Conservation (phyloP, 1,284 basidiomycete genomes). For the Boletus mariae region DNA sequence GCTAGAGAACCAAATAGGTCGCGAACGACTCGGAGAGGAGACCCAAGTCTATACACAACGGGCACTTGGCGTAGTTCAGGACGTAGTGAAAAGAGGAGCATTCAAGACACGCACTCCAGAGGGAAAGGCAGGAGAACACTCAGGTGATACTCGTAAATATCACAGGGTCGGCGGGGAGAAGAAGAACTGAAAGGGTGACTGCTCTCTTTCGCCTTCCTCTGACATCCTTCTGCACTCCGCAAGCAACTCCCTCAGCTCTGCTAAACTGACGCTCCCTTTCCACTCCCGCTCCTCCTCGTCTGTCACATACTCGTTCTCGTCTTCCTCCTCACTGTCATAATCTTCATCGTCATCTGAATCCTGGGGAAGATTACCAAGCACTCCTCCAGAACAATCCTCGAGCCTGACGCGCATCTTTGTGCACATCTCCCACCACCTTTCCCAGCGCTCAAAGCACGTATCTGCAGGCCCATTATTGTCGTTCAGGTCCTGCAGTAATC, state of each 20-base stretch:
- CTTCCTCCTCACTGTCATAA: slow-evolving; percentile 32
- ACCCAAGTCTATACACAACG: slow-evolving; percentile 37
- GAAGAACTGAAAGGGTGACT: slow-evolving; percentile 27
- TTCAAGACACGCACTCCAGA: slow-evolving; percentile 72
- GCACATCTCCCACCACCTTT: slow-evolving; percentile 61
- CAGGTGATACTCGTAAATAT: neutral
- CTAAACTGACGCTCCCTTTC: slow-evolving; percentile 29
- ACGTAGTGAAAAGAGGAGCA: slow-evolving; percentile 51
- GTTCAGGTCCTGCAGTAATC: slow-evolving; percentile 56
- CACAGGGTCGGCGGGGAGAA: slow-evolving; percentile 12
- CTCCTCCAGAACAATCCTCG: slow-evolving; percentile 65
- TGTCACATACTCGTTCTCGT: slow-evolving; percentile 29
- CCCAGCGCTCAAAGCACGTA: slow-evolving; percentile 58
- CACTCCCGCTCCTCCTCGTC: slow-evolving; percentile 34
- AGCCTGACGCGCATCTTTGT: slow-evolving; percentile 45
- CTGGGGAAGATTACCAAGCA: slow-evolving; percentile 55
- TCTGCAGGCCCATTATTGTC: slow-evolving; percentile 43
- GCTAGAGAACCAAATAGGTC: slow-evolving; percentile 29
- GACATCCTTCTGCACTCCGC: slow-evolving; percentile 49
- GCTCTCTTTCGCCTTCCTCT: slow-evolving; percentile 37
- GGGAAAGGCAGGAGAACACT: slow-evolving; percentile 48
- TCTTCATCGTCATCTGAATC: slow-evolving; percentile 36
- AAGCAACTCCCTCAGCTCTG: slow-evolving; percentile 45
- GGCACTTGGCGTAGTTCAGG: slow-evolving; percentile 43
- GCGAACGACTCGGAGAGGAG: slow-evolving; percentile 28